A percentile compares a stretch with the other conserved stretches of the same genome.
These are phyloP conservation scores for Arthrobotrys entomopaga DNA, from an alignment of 2,329 filamentous ascomycete genomes.

Conservation along the genomic window DNA sequence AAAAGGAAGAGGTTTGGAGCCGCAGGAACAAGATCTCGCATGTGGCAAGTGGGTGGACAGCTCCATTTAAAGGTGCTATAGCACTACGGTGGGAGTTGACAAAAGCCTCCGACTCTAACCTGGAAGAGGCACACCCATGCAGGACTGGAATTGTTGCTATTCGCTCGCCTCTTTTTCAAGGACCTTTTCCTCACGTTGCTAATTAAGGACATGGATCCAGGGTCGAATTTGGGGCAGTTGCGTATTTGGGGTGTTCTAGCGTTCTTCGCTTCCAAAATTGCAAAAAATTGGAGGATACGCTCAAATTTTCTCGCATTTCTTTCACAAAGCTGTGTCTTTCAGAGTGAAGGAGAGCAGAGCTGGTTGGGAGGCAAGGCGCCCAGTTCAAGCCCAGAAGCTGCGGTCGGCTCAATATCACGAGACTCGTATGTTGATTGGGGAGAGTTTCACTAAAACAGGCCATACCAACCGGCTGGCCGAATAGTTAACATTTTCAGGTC, in stretches of 20 bases:
- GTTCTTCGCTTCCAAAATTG: not conserved
- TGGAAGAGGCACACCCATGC: constrained; percentile 30
- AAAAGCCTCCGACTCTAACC: constrained; percentile 34
- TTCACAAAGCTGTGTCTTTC: not conserved
- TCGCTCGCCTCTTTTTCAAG: constrained; percentile 24
- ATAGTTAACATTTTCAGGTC: constrained; percentile 17
- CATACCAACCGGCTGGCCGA: constrained; percentile 2
- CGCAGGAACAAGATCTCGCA: constrained; percentile 22
- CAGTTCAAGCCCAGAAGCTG: constrained; percentile 6
- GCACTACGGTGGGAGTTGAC: not conserved
- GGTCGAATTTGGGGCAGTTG: not conserved
- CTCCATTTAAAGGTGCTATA: constrained; percentile 39
- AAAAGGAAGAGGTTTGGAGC: constrained; percentile 28
- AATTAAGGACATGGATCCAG: constrained; percentile 17
- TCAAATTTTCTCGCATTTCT: not conserved
- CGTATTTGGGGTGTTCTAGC: not conserved
- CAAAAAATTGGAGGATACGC: no score
- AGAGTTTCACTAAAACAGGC: constrained; percentile 51
- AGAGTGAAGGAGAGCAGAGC: no score
- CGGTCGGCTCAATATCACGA: constrained; percentile 11
- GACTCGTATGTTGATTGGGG: constrained; percentile 8
- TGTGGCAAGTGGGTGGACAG: constrained; percentile 27
- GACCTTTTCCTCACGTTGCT: constrained; percentile 25
- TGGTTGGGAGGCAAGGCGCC: no score
- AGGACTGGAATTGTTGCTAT: constrained; percentile 33